Conservation (phyloP, 2,329 filamentous ascomycete genomes). For the Sporothrix globosa region DNA sequence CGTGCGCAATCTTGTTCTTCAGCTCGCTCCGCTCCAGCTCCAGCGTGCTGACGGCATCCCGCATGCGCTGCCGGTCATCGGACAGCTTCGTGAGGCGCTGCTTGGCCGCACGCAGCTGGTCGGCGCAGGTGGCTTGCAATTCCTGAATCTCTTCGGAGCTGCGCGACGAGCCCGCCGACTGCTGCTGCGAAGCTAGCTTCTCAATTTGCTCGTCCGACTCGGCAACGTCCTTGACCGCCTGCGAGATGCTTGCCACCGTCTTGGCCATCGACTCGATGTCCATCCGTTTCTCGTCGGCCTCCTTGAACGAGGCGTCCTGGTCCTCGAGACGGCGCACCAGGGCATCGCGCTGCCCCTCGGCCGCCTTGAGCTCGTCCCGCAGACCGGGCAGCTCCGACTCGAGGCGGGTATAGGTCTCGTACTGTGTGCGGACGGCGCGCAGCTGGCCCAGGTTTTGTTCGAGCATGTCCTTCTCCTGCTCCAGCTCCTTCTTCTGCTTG, state of each 20-base stretch:
- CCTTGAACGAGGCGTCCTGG: slow-evolving; percentile 67
- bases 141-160: slow-evolving; percentile 83
- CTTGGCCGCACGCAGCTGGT: slow-evolving; percentile 68
- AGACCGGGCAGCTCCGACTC: slow-evolving; percentile 71
- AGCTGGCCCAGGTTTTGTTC: slow-evolving; percentile 61
- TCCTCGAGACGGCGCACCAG: slow-evolving; percentile 66
- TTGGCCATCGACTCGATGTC: slow-evolving; percentile 72
- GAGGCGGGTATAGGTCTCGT: slow-evolving; percentile 70
- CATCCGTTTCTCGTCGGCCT: slow-evolving; percentile 59
- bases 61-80: slow-evolving; percentile 71
- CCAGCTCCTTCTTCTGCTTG: slow-evolving; percentile 60
- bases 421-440: slow-evolving; percentile 65
- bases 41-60: slow-evolving; percentile 67
- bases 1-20: slow-evolving; percentile 70
- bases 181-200: slow-evolving; percentile 69
- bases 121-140: slow-evolving; percentile 67
- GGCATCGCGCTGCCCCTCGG: slow-evolving; percentile 62
- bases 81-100: slow-evolving; percentile 66
- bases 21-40: slow-evolving; percentile 79
- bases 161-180: slow-evolving; percentile 52
- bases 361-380: slow-evolving; percentile 59
- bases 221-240: slow-evolving; percentile 70
- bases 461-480: slow-evolving; percentile 61
- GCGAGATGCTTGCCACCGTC: slow-evolving; percentile 74
- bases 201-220: slow-evolving; percentile 74